Base-by-base conservation (phyloP, 2,329 filamentous ascomycete species). In the Lachnum nothofagi region DNA sequence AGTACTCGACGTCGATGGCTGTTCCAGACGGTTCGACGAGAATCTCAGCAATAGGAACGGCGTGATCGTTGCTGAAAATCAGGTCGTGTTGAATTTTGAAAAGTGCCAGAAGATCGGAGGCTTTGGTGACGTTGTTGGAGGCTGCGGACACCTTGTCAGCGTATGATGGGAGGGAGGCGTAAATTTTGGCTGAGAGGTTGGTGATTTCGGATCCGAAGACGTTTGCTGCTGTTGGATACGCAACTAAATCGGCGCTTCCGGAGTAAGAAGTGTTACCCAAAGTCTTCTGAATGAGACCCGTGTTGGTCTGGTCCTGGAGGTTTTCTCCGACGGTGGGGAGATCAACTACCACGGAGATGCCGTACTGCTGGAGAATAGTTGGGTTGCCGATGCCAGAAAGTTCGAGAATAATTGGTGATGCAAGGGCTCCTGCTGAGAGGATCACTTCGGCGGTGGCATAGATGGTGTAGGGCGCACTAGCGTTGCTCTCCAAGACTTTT, bases 31-130 rank as follows among this genome's bases (percentile, higher is more conserved):
- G n/a, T n/a, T n/a, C n/a, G n/a, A n/a, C n/a, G n/a, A n/a, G n/a
- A n/a, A n/a, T n/a, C n/a, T n/a, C n/a, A n/a, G n/a, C n/a, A 2
- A 54, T 49, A 1, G 67, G 65, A 0, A 64, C 61, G 10, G 37
- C 24, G 33, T 35, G 14, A 4, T 20, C 49, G 22, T 42, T 51
- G 16, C 65, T 60, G 60, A 77, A 77, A 14, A 79, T 67, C 12
- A 78, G 62, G 46, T 74, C 68, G 51, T 76, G 66, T 59, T 78
- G 73, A 4, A 72, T 60, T 8, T 62, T 60, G 31, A 78, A 66
- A 2, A 75, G 58, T 48, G 72, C 66, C 23, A 77, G 53, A 9
- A 66, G 63, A n/a, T 63, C 51, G 3, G 60, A 53, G 6, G 59
- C 57, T 10, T 68, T 57, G 6, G 53, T 61, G 14, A 63, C 61